Percentiles rank a stretch among this genome's conserved stretches.
phyloP scores from a whole-genome alignment of 768 basidiomycete species.

The Lentinula aciculospora region DNA sequence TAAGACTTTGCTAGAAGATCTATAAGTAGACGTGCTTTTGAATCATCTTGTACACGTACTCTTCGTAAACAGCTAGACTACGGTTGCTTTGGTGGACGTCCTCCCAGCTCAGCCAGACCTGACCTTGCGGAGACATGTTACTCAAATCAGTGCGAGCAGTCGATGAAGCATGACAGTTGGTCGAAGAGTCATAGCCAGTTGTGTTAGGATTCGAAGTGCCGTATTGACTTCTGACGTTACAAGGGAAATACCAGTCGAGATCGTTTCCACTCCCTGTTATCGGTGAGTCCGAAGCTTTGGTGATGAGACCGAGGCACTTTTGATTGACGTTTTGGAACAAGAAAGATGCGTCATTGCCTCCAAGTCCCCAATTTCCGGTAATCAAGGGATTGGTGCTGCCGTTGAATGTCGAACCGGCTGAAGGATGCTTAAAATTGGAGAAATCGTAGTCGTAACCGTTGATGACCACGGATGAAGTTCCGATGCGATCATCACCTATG shows the following conservation, averaged over 20 bases:
- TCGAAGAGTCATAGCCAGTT: slow-evolving; percentile 58
- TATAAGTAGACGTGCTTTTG: slow-evolving; percentile 4
- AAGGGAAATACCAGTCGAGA: slow-evolving; percentile 96
- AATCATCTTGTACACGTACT: slow-evolving; percentile 45
- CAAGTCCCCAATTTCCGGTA: slow-evolving; percentile 67
- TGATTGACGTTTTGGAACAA: slow-evolving; percentile 91
- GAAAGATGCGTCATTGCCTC: slow-evolving; percentile 89
- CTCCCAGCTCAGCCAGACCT: slow-evolving; percentile 94
- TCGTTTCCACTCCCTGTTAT: slow-evolving; percentile 58
- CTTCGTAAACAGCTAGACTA: slow-evolving; percentile 92
- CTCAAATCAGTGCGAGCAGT: slow-evolving; percentile 48
- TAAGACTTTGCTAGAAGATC: slow-evolving; percentile 62
- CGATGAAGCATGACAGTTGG: slow-evolving; percentile 67
- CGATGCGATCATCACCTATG: slow-evolving; percentile 65
- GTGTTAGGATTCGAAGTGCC: slow-evolving; percentile 56
- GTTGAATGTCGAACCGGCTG: slow-evolving; percentile 60
- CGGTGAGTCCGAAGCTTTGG: slow-evolving; percentile 59
- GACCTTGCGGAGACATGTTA: slow-evolving; percentile 55
- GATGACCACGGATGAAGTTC: slow-evolving; percentile 81
- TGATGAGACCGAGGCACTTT: slow-evolving; percentile 75
- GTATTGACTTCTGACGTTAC: slow-evolving; percentile 81
- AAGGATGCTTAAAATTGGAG: slow-evolving; percentile 79
- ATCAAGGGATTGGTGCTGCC: slow-evolving; percentile 82
- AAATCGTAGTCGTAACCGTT: slow-evolving; percentile 95
- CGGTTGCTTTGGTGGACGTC: slow-evolving; percentile 63